Conservation (phyloP, 768 basidiomycete genomes). For the Hebeloma cylindrosporum region DNA sequence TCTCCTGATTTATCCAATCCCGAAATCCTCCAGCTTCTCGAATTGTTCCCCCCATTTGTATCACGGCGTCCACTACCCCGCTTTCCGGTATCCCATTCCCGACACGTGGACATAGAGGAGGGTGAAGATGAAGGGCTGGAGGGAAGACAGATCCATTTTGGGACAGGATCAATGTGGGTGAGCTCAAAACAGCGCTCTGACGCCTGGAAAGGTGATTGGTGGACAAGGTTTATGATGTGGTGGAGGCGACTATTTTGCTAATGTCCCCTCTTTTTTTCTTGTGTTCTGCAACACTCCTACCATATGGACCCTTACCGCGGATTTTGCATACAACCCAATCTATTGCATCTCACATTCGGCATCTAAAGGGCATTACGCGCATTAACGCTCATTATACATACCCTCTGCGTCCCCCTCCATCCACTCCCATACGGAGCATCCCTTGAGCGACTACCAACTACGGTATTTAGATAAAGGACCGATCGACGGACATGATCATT, state of each 20-base stretch:
- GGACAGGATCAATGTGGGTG: constrained; percentile 85
- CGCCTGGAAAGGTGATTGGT: constrained; percentile 77
- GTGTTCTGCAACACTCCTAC: constrained; percentile 13
- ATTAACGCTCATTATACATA: constrained; percentile 18
- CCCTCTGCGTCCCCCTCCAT: constrained; percentile 9
- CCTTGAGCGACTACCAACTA: too few species aligned
- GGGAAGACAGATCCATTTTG: constrained; percentile 61
- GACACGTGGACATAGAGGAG: constrained; percentile 65
- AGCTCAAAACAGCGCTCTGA: constrained; percentile 56
- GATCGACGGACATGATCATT: too few species aligned
- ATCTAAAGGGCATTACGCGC: constrained; percentile 13
- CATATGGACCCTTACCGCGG: constrained; percentile 16
- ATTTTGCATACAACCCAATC: constrained; percentile 16
- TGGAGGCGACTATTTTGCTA: constrained; percentile 77
- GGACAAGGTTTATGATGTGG: constrained; percentile 79
- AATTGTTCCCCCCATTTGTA: constrained; percentile 77
- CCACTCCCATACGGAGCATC: constrained; percentile 2
- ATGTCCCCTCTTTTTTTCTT: constrained; percentile 16
- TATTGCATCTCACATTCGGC: constrained; percentile 18
- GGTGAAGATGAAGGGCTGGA: constrained; percentile 57
- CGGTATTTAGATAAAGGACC: too few species aligned
- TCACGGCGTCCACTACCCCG: constrained; percentile 69
- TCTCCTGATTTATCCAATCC: constrained; percentile 77
- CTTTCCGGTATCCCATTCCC: constrained; percentile 49
- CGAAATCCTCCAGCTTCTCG: constrained; percentile 67